Evolutionary conservation across 305 asterid species (phyloP).

Genomic region (Rubia balearica): DNA sequence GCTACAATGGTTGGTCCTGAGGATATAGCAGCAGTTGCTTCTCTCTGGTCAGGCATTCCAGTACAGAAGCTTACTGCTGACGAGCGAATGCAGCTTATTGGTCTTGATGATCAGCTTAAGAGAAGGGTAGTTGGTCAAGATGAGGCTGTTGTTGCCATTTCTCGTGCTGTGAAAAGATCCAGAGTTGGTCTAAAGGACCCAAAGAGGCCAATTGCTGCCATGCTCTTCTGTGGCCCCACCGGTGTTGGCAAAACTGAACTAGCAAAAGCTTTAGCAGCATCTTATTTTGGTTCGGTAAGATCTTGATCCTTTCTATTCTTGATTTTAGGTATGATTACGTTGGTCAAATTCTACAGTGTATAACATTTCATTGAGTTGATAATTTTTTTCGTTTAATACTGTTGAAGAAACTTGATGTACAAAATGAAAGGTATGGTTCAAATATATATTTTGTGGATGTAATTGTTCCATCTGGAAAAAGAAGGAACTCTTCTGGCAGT

Average conservation of each 20-base stretch:
- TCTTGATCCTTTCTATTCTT: slow-evolving; percentile 14
- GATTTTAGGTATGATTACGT: neutral
- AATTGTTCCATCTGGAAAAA: neutral
- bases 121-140: slow-evolving; percentile 97
- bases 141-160: slow-evolving; percentile 86
- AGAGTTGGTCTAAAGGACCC: slow-evolving; percentile 95
- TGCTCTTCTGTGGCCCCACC: slow-evolving; percentile 99
- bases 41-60: slow-evolving; percentile 90
- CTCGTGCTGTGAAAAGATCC: slow-evolving; percentile 95
- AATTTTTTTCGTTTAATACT: neutral
- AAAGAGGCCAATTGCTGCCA: slow-evolving; percentile 88
- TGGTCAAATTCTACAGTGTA: neutral
- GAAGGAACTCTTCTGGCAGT: neutral
- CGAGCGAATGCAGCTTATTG: slow-evolving; percentile 65
- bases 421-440: neutral
- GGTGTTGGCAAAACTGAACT: slow-evolving; percentile 99
- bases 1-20: slow-evolving; percentile 63
- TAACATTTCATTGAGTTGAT: neutral
- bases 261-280: slow-evolving; percentile 87
- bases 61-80: slow-evolving; percentile 79
- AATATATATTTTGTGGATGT: neutral
- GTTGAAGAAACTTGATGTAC: neutral
- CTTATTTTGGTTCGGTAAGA: slow-evolving; percentile 91
- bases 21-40: slow-evolving; percentile 93
- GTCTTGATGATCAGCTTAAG: slow-evolving; percentile 79